These are phyloP conservation scores for Phytophthora constricta DNA, from an alignment of 352 stramenopile species.

Conservation along the genomic window DNA sequence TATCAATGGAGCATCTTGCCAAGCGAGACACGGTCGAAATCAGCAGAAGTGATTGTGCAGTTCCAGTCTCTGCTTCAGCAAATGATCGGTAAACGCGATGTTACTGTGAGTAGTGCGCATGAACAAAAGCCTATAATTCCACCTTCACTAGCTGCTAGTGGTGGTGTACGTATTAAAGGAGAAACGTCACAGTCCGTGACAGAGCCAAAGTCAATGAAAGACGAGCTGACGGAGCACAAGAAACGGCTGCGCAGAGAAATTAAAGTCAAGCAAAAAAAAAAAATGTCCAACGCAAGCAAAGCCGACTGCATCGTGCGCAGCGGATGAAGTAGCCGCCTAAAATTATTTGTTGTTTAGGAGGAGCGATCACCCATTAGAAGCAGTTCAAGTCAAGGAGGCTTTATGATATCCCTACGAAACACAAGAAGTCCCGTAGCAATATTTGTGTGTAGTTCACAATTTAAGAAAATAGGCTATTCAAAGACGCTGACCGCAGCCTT, in stretches of 20 bases:
- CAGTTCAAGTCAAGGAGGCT: too few species aligned
- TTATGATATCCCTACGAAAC: too few species aligned
- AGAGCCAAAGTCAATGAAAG: background rate
- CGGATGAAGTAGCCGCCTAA: slow-evolving; percentile 1
- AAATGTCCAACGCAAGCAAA: background rate
- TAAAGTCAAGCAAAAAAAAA: slow-evolving; percentile 9
- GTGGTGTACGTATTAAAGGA: background rate
- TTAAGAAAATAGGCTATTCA: too few species aligned
- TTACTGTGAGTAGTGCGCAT: slow-evolving; percentile 13
- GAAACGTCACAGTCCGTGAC: too few species aligned
- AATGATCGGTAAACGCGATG: slow-evolving; percentile 33
- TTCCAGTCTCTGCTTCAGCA: slow-evolving; percentile 36
- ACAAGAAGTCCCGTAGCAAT: too few species aligned
- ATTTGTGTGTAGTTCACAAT: too few species aligned
- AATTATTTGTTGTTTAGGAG: too few species aligned
- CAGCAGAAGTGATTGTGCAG: slow-evolving; percentile 31
- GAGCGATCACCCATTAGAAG: too few species aligned
- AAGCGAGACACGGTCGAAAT: slow-evolving; percentile 46
- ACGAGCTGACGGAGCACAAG: slow-evolving; percentile 3
- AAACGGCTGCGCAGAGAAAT: background rate
- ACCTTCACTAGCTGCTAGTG: background rate
- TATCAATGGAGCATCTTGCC: slow-evolving; percentile 42
- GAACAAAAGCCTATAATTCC: background rate
- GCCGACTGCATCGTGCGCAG: background rate
- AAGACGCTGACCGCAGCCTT: too few species aligned